phyloP scores from a whole-genome alignment of 805 yeast species.

The Starmera pachycereana region DNA sequence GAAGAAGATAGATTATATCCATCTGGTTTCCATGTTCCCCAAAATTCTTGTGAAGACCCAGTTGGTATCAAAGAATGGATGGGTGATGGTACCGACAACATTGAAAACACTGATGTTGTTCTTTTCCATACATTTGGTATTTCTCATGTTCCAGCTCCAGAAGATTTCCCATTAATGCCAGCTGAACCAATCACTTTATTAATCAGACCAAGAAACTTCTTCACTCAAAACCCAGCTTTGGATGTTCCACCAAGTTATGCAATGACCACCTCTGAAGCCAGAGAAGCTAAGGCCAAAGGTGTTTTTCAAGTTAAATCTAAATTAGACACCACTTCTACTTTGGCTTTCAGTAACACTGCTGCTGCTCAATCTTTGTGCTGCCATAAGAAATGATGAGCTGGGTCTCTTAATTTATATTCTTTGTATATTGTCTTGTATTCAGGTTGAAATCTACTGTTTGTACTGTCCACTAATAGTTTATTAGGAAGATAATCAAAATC shows the following conservation, averaged over 20 bases:
- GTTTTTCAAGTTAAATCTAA: conserved; percentile 29
- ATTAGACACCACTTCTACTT: conserved; percentile 39
- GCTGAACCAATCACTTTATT: conserved; percentile 69
- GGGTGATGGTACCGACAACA: conserved; percentile 45
- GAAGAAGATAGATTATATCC: conserved; percentile 67
- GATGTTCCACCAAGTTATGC: conserved; percentile 62
- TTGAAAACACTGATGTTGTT: conserved; percentile 62
- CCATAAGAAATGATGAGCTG: background rate
- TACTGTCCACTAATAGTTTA: too few relatives aligned
- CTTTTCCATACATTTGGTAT: conserved; percentile 78
- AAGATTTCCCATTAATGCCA: conserved; percentile 86
- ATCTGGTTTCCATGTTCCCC: conserved; percentile 71
- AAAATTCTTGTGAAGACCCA: conserved; percentile 60
- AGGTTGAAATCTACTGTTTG: too few relatives aligned
- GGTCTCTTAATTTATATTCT: background rate
- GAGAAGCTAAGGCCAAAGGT: conserved; percentile 25
- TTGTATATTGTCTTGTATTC: too few relatives aligned
- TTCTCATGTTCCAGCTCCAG: conserved; percentile 82
- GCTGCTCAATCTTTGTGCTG: conserved; percentile 1
- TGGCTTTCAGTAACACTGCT: conserved; percentile 30
- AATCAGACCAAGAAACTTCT: conserved; percentile 73
- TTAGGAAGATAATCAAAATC: too few relatives aligned
- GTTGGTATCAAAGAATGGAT: conserved; percentile 62
- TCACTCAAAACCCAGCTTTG: conserved; percentile 66
- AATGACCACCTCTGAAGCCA: conserved; percentile 33